Base-by-base conservation (phyloP, 805 yeast genomes). In the Isabelozyma pseudorhagii region DNA sequence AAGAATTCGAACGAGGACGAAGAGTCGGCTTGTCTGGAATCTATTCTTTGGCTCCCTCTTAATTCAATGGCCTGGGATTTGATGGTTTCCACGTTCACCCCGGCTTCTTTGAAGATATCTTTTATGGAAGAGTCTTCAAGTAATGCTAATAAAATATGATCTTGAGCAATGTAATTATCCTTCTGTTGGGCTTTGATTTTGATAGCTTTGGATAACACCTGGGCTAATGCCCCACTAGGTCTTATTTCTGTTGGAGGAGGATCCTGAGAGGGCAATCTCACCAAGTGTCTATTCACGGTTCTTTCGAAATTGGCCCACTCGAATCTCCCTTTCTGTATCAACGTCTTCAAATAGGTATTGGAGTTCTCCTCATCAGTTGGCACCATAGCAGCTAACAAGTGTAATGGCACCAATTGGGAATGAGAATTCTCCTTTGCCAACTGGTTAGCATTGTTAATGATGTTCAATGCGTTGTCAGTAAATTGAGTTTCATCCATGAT, bases 21-120 rank as follows among this genome's bases (percentile, higher is more conserved):
- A 5, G 97, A 85, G 64, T 93, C 99, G 3, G 99, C 97, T 56
- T 84, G 86, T 64, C 97, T 82, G 1, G 97, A 87, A 63, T 94
- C 99, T 54, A 94, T 94, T 66, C 91, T 82, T 65, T 89, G 92
- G 63, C 80, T 85, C 29, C 98, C 99, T 68, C 99, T 86, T 49
- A 94, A 77, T 54, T 82, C 84, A 39, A 85, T 74, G 15, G 92
- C 83, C 61, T 91, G 96, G 46, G 83, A 82, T 64, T 87, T 89
- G 43, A 94, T 68, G 2, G 88, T 80, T 49, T 87, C 92, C 11
- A 79, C 67, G 39, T 85, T 87, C 31, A 93, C 77, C 31, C 79
- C 74, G 40, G 82, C 79, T 54, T 87, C 94, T 62, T 89, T 88
- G 59, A 93, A 80, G 10, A 94, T 66, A 47, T 78, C 73, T 66